Evolutionary conservation across 768 basidiomycete species (phyloP), one percentile per base, ranked within the genome.

Genomic region (Goffeauzyma gilvescens): DNA sequence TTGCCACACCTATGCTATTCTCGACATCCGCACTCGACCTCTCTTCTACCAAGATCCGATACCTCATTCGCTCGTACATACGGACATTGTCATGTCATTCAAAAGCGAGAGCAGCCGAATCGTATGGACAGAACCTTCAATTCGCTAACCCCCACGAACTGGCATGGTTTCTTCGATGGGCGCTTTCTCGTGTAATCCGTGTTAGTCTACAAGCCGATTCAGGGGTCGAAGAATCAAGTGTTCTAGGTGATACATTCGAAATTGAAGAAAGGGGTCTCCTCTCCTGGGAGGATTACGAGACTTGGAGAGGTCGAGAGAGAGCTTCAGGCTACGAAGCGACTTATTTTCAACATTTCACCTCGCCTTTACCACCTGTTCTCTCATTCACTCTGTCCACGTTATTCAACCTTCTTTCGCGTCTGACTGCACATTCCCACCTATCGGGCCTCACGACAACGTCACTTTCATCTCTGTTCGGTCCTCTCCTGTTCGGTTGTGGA

Each of bases 161-260:
- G 12, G 86, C 79, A 4, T 87, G 89, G 78, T 75, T 79, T 54
- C 68, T 96, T 24, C 76, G 89, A 18, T 98, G 93, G 93, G 84
- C 78, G 24, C 71, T 96, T 5, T 80, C 77, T 2, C 68, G 87
- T 20, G 74, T 84, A 34, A 72, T 83, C 26, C 65, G 84, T 35
- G 71, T 80, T 69, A 75, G 49, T 78, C 79, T 33, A 73, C 39
- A 32, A 24, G 36, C 27, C 28, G 28, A 27, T 18, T 25, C 9
- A 10, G 31, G 27, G 6, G 26, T 12, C 20, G 58, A 55, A 15
- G 47, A 33, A 6, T 45, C 44, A 12, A 38, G 42, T 5, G 52
- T 53, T 31, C 25, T 49, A 0, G 46, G 20, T 22, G 45, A 51
- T 41, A 21, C 12, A 2, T 5, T 18, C 27, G 31, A 36, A 18